These are phyloP conservation scores for Hawksworthiomyces lignivorus DNA, from an alignment of 2,329 filamentous ascomycete genomes.

Conservation along the genomic window DNA sequence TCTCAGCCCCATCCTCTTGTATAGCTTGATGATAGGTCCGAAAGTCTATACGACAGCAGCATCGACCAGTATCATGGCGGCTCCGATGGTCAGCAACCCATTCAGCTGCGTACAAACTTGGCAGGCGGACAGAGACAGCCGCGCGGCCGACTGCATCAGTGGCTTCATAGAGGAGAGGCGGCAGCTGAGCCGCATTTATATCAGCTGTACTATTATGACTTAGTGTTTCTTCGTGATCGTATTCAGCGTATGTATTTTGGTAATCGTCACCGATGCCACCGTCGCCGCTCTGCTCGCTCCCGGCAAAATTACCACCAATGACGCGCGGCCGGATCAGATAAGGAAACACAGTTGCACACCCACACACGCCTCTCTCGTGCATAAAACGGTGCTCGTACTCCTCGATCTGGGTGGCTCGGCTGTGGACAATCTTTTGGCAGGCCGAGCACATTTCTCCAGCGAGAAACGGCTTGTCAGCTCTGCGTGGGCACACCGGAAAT, in stretches of 20 bases:
- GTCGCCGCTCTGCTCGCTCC: neutral
- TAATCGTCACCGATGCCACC: neutral
- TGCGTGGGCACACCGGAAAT: slow-evolving; percentile 27
- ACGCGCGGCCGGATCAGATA: slow-evolving; percentile 26
- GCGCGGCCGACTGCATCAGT: neutral
- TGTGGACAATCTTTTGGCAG: slow-evolving; percentile 32
- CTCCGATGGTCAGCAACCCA: slow-evolving; percentile 32
- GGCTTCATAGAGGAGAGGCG: slow-evolving; percentile 7
- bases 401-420: slow-evolving; percentile 30
- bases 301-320: slow-evolving; percentile 12
- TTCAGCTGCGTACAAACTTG: slow-evolving; percentile 31
- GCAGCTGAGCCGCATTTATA: neutral
- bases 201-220: no score
- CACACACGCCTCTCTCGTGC: slow-evolving; percentile 36
- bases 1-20: no score
- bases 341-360: slow-evolving; percentile 30
- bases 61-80: slow-evolving; percentile 27
- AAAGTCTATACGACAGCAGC: slow-evolving; percentile 27
- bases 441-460: slow-evolving; percentile 28
- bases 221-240: no score
- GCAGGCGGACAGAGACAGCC: slow-evolving; percentile 21
- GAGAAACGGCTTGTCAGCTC: slow-evolving; percentile 24
- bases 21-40: slow-evolving; percentile 21
- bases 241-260: no score
- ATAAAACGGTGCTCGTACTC: slow-evolving; percentile 37